These are phyloP conservation scores for Ophiostoma australiae DNA, from an alignment of 2,329 filamentous ascomycete species.

Conservation along the genomic window DNA sequence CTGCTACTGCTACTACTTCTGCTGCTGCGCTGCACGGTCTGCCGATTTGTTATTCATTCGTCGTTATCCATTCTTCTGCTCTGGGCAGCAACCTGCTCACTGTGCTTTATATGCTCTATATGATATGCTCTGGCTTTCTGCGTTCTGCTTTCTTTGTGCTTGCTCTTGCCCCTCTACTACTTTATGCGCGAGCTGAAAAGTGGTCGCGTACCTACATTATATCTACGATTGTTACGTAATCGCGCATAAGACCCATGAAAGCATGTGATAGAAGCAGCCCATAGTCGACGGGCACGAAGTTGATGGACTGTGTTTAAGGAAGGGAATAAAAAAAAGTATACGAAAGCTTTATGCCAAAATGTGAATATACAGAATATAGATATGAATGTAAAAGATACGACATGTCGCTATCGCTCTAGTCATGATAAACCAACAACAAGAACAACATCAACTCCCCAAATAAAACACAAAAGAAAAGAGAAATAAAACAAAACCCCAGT, in stretches of 20 bases:
- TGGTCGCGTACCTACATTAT: not conserved
- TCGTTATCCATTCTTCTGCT: constrained; percentile 8
- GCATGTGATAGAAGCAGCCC: not conserved
- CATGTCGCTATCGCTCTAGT: constrained; percentile 9
- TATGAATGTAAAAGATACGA: not conserved
- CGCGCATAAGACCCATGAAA: not conserved
- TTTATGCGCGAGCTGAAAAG: not conserved
- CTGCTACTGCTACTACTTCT: not conserved
- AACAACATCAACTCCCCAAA: not conserved
- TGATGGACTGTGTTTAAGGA: not conserved
- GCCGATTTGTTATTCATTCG: constrained; percentile 11
- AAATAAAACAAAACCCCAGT: constrained; percentile 7
- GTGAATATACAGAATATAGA: not conserved
- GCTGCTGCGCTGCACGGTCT: constrained; percentile 13
- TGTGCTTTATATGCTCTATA: not conserved
- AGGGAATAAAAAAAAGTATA: no score
- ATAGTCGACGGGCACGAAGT: not conserved
- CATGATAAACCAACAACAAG: not conserved
- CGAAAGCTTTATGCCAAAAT: not conserved
- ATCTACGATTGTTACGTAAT: not conserved
- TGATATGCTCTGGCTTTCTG: not conserved
- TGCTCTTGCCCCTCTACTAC: not conserved
- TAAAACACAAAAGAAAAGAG: not conserved
- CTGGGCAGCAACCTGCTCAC: not conserved
- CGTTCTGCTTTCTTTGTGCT: no score